phyloP scores from a whole-genome alignment of 176 grass and related monocot species.

The Oryza brachyantha region DNA sequence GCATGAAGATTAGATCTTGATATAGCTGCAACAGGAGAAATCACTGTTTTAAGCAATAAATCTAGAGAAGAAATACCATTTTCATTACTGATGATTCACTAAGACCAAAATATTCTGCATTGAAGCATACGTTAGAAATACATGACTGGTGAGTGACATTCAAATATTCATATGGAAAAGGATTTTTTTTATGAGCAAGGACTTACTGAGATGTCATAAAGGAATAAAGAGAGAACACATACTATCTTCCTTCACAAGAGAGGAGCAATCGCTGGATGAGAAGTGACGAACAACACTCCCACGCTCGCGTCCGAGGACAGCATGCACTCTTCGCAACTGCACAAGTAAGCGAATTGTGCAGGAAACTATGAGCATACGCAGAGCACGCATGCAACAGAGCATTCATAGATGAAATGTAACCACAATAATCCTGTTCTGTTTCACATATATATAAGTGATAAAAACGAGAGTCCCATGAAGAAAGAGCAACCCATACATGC shows the following conservation, averaged over 20 bases:
- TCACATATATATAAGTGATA: background rate
- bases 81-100: background rate
- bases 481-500: background rate
- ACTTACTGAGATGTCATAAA: background rate
- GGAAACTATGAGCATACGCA: background rate
- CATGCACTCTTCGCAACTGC: slow-evolving; percentile 51
- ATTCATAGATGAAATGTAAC: background rate
- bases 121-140: background rate
- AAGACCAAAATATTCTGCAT: background rate
- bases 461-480: background rate
- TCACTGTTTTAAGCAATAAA: background rate
- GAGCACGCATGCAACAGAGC: background rate
- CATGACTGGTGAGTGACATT: background rate
- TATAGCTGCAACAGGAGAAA: slow-evolving; percentile 21
- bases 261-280: slow-evolving; percentile 33
- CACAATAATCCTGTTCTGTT: background rate
- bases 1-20: slow-evolving; percentile 24
- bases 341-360: background rate
- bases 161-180: background rate
- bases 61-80: background rate
- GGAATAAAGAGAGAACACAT: background rate
- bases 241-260: slow-evolving; percentile 29
- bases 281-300: slow-evolving; percentile 39
- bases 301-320: slow-evolving; percentile 35
- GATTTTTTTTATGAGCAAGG: background rate